Conservation (phyloP, 495 filamentous ascomycete species). For the Chaetomidium leptoderma region DNA sequence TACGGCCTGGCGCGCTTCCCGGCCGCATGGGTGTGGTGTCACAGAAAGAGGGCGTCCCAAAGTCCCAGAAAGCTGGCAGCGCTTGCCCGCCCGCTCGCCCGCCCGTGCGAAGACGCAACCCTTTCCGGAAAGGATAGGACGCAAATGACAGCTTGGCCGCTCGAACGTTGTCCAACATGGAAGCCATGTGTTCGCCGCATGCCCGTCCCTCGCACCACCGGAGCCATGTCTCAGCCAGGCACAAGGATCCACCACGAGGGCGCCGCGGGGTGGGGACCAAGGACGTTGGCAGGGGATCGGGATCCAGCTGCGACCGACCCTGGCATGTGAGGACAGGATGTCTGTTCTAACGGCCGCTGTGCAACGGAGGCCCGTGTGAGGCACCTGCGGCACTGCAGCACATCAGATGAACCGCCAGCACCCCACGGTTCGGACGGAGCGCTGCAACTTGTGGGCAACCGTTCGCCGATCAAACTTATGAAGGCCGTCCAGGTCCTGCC, state of each 20-base stretch:
- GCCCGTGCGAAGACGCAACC: slow-evolving; percentile 9
- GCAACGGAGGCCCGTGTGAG: slow-evolving; percentile 3
- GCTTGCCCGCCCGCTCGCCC: slow-evolving; percentile 1
- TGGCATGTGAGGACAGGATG: too few species aligned
- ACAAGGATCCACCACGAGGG: slow-evolving; percentile 7
- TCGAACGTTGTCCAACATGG: background rate
- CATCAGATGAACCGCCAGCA: slow-evolving; percentile 14
- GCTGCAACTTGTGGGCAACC: slow-evolving; percentile 1
- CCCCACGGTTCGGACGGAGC: background rate
- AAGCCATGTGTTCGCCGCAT: slow-evolving; percentile 6
- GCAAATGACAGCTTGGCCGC: slow-evolving; percentile 1
- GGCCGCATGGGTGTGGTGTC: slow-evolving; percentile 2
- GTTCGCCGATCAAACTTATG: slow-evolving; percentile 14
- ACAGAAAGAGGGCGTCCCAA: background rate
- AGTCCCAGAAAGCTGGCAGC: background rate
- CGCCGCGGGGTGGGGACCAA: slow-evolving; percentile 15
- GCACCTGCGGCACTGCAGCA: slow-evolving; percentile 7
- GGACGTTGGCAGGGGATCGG: slow-evolving; percentile 14
- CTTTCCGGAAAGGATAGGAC: slow-evolving; percentile 1
- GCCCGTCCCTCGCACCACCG: slow-evolving; percentile 11
- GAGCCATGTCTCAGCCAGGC: slow-evolving; percentile 12
- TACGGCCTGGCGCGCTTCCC: slow-evolving; percentile 3
- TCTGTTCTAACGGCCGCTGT: slow-evolving; percentile 4
- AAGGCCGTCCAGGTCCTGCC: background rate
- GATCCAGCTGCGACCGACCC: slow-evolving; percentile 9